phyloP scores from a whole-genome alignment of 176 grass and related monocot genomes.

The Aechmea fasciata region DNA sequence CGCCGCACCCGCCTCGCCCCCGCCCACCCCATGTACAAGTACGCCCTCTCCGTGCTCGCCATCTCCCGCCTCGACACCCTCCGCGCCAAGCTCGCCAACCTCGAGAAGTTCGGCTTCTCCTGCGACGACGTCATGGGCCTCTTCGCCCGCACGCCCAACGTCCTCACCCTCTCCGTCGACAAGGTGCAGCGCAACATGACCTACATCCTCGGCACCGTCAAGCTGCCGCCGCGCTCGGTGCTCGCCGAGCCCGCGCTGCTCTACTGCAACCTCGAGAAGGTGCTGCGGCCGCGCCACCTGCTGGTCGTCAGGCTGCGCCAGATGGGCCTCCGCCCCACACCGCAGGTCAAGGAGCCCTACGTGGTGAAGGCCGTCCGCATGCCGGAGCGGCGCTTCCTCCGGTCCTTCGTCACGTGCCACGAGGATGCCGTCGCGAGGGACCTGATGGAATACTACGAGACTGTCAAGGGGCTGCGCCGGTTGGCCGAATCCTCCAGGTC shows the following conservation, averaged over 20 bases:
- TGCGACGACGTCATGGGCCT: constrained; percentile 11
- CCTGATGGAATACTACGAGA: constrained; percentile 9
- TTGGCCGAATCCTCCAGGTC: constrained; percentile 12
- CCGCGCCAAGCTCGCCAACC: constrained; percentile 4
- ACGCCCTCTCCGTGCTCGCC: constrained; percentile 9
- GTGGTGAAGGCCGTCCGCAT: constrained; percentile 2
- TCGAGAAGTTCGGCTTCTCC: constrained; percentile 15
- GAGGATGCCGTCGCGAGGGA: background rate
- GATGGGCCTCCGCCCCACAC: background rate
- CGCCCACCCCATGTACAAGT: constrained; percentile 10
- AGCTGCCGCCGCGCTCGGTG: background rate
- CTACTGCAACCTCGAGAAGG: constrained; percentile 16
- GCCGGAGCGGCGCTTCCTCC: constrained; percentile 5
- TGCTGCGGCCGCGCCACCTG: constrained; percentile 4
- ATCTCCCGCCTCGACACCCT: constrained; percentile 11
- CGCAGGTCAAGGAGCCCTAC: background rate
- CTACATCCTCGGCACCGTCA: constrained; percentile 6
- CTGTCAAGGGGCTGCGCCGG: background rate
- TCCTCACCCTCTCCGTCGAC: constrained; percentile 14
- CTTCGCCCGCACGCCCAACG: constrained; percentile 16
- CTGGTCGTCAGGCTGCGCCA: background rate
- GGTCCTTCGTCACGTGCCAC: background rate
- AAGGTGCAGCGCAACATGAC: constrained; percentile 22
- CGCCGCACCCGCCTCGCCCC: background rate
- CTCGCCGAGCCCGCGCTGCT: background rate